Conservation (phyloP, 2,329 filamentous ascomycete genomes). For the Pseudogymnoascus sp. region DNA sequence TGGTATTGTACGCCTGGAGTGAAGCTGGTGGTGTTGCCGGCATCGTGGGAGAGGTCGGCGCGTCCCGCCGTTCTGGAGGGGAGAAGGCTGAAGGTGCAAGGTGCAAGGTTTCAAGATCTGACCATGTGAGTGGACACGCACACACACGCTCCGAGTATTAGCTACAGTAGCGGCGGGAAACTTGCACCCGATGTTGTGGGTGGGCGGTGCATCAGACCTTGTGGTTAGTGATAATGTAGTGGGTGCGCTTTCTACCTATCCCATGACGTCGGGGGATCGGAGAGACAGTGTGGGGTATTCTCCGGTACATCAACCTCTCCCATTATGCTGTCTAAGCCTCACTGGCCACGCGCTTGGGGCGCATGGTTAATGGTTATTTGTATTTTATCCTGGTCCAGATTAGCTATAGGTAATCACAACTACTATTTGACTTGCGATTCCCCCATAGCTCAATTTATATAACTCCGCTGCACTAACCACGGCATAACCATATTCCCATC, state of each 20-base stretch:
- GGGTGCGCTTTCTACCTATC: background rate
- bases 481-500: background rate
- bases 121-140: background rate
- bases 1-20: slow-evolving; percentile 1
- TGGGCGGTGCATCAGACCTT: background rate
- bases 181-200: background rate
- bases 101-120: background rate
- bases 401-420: background rate
- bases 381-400: background rate
- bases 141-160: background rate
- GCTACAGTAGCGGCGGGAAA: background rate
- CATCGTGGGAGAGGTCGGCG: background rate
- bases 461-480: background rate
- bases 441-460: background rate
- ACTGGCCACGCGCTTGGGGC: background rate
- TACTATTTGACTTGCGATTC: background rate
- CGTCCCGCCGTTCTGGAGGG: background rate
- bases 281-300: background rate
- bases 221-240: background rate
- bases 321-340: background rate
- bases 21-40: background rate
- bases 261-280: slow-evolving; percentile 1
- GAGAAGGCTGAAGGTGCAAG: background rate
- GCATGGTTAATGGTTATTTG: background rate
- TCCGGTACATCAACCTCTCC: background rate